Evolutionary conservation across 305 asterid genomes (phyloP), one percentile per base, ranked within the genome.

Genomic region (Fraxinus velutina): DNA sequence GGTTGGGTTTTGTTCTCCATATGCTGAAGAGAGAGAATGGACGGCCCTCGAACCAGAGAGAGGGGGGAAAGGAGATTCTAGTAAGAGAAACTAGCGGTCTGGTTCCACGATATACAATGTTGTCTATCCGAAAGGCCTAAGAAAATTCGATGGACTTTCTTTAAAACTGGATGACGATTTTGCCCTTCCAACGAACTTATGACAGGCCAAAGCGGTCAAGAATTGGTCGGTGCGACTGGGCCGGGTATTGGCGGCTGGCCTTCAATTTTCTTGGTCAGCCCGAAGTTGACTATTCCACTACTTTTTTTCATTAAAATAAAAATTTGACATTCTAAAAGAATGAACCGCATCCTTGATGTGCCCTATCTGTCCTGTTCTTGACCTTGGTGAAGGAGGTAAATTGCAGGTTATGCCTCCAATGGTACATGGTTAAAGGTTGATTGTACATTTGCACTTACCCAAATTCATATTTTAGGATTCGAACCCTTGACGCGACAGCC

Each of bases 1-100:
- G 88, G 50, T 75, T 86, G 89, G 17, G 82, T 81, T 81, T 73
- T 83, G 80, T 86, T 87, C 84, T 86, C 90, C 92, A 89, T 89
- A 15, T 76, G 76, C 57, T 8, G 22, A 50, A n/a, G 62, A 44
- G 57, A 30, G 10, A 77, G 80, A 85, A 82, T 76, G 37, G 60
- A 29, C 66, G 73, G 81, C 82, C 85, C 85, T 52, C 81, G 80
- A 80, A 68, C n/a, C 13, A 76, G 68, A 81, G 80, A 33, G n/a
- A 75, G 33, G 8, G 47, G 39, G 8, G 39, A 13, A 64, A 32
- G 64, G 21, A 50, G 6, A 50, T 50, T 50, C 21, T 15, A 50
- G 62, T 71, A 47, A 55, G 10, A 34, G 74, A 73, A 52, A 68
- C 68, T 57, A 75, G 36, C 34, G 88, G 81, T 62, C 42, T 73